Conservation (phyloP, 805 yeast species). For the Pichia eremophila region DNA sequence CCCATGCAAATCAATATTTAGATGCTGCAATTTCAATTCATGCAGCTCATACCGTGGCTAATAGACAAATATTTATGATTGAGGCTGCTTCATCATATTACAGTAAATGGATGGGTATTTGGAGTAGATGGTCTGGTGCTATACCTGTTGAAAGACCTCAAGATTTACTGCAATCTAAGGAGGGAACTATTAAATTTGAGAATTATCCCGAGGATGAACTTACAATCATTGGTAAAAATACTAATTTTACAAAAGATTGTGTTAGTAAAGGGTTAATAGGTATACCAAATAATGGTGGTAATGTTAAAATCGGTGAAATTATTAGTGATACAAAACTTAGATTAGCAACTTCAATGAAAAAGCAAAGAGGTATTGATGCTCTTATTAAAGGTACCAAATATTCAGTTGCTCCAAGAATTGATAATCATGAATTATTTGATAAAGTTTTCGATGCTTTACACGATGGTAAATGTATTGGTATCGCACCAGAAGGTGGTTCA, state of each 20-base stretch:
- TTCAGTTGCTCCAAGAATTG: conserved; percentile 70
- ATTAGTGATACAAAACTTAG: conserved; percentile 60
- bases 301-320: conserved; percentile 59
- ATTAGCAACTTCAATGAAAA: conserved; percentile 61
- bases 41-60: conserved; percentile 55
- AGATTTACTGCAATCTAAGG: conserved; percentile 61
- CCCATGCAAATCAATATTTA: conserved; percentile 89
- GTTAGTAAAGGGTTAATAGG: conserved; percentile 62
- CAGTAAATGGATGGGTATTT: conserved; percentile 58
- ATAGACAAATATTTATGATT: conserved; percentile 66
- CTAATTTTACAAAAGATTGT: conserved; percentile 58
- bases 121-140: conserved; percentile 67
- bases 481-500: conserved; percentile 99
- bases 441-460: conserved; percentile 69
- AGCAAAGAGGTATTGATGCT: conserved; percentile 35
- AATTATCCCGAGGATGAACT: conserved; percentile 40
- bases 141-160: conserved; percentile 93
- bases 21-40: conserved; percentile 62
- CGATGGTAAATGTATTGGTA: conserved; percentile 72
- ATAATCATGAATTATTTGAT: conserved; percentile 73
- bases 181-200: conserved; percentile 45
- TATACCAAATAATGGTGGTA: conserved; percentile 69
- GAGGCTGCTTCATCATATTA: conserved; percentile 77
- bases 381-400: conserved; percentile 45
- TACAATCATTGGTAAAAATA: conserved; percentile 56